phyloP scores from a whole-genome alignment of 2,329 filamentous ascomycete genomes.

The Ophiostoma quercus region DNA sequence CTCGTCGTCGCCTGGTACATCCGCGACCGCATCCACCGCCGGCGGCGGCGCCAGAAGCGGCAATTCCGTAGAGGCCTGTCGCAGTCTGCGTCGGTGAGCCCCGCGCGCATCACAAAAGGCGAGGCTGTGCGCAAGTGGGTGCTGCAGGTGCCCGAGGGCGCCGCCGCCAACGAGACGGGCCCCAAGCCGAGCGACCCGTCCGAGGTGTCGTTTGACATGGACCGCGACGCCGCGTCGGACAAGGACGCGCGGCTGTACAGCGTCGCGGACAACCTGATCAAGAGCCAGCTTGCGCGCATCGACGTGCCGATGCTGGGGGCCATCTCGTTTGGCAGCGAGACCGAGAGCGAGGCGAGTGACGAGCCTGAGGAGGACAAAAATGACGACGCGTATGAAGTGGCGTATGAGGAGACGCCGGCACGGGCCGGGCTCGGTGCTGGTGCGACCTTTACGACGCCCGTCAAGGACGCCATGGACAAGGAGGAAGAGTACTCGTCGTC shows the following conservation, averaged over 20 bases:
- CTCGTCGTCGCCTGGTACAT: constrained; percentile 48
- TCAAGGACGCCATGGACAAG: not conserved
- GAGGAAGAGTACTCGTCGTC: not conserved
- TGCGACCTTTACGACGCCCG: not conserved
- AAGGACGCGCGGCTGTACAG: constrained; percentile 42
- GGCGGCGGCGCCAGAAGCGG: constrained; percentile 40
- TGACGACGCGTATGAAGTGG: constrained; percentile 28
- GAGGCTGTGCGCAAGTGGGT: constrained; percentile 44
- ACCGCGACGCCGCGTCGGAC: constrained; percentile 38
- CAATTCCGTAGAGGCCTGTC: constrained; percentile 39
- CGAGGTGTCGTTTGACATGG: constrained; percentile 41
- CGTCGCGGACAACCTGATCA: constrained; percentile 45
- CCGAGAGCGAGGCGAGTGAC: constrained; percentile 36
- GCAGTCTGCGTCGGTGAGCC: not conserved
- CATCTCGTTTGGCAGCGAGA: constrained; percentile 42
- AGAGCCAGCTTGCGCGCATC: constrained; percentile 43
- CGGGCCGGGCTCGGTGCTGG: constrained; percentile 18
- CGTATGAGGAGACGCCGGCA: constrained; percentile 28
- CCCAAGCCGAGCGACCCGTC: constrained; percentile 35
- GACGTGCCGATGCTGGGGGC: constrained; percentile 44
- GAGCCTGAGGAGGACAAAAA: constrained; percentile 32
- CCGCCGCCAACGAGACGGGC: constrained; percentile 31
- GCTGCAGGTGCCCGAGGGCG: constrained; percentile 37
- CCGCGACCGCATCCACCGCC: constrained; percentile 43
- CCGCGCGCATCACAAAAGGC: constrained; percentile 34